These are phyloP conservation scores for Amorphotheca resinae DNA, from an alignment of 495 filamentous ascomycete species.

Conservation along the genomic window DNA sequence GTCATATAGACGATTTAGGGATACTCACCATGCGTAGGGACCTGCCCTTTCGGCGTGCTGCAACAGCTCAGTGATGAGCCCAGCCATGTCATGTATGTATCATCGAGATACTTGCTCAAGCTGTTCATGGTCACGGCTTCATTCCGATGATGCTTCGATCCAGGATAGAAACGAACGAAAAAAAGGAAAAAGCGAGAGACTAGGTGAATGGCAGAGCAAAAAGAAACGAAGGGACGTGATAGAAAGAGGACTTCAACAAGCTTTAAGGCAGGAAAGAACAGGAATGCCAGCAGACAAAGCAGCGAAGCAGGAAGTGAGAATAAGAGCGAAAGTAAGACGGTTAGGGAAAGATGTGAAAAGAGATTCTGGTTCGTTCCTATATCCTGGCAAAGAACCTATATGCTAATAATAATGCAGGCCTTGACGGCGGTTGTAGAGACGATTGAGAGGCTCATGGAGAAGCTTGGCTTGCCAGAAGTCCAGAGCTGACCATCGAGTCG, in stretches of 20 bases:
- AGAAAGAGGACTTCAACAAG: no score
- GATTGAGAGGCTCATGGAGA: background rate
- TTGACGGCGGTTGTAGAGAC: no score
- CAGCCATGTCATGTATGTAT: constrained; percentile 17
- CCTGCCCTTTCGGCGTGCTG: constrained; percentile 7
- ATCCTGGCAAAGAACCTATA: background rate
- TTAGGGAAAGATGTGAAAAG: background rate
- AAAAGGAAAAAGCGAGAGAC: constrained; percentile 6
- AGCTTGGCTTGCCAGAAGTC: background rate
- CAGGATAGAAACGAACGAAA: constrained; percentile 7
- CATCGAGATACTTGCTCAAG: constrained; percentile 21
- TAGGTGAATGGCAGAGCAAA: no score
- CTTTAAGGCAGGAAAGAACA: no score
- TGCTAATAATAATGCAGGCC: background rate
- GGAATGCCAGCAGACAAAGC: no score
- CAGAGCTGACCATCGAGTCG: background rate
- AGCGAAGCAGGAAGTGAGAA: constrained; percentile 7
- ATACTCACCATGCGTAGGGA: constrained; percentile 15
- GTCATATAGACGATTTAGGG: background rate
- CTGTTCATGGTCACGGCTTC: constrained; percentile 18
- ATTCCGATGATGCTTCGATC: constrained; percentile 12
- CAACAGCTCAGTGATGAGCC: constrained; percentile 14
- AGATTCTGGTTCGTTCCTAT: background rate
- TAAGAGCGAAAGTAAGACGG: background rate
- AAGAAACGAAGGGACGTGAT: no score